These are phyloP conservation scores for Fusarium sp. DNA, from an alignment of 2,329 filamentous ascomycete genomes.

Conservation along the genomic window DNA sequence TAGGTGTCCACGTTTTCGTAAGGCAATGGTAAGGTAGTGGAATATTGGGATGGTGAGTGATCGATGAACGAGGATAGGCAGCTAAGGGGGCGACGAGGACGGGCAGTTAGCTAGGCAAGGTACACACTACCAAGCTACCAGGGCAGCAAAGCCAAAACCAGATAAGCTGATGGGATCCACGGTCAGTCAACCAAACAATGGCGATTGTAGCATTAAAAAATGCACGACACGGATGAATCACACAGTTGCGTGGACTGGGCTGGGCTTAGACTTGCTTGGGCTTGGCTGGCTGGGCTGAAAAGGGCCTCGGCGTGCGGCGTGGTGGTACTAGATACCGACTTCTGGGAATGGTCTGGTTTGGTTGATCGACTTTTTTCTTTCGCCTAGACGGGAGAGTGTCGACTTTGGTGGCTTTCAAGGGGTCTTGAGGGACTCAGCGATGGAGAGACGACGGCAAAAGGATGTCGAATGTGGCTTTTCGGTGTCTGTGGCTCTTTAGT, in stretches of 20 bases:
- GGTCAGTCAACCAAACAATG: slow-evolving; percentile 43
- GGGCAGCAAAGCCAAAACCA: slow-evolving; percentile 27
- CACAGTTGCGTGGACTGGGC: slow-evolving; percentile 28
- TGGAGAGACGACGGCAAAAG: slow-evolving; percentile 11
- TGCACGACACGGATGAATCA: slow-evolving; percentile 38
- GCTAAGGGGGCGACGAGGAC: slow-evolving; percentile 37
- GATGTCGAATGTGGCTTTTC: slow-evolving; percentile 31
- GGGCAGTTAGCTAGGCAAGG: background rate
- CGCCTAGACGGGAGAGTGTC: slow-evolving; percentile 9
- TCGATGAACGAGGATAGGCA: slow-evolving; percentile 31
- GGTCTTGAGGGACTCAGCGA: slow-evolving; percentile 18
- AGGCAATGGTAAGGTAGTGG: slow-evolving; percentile 10
- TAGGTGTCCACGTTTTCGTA: slow-evolving; percentile 40
- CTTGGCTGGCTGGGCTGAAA: slow-evolving; percentile 30
- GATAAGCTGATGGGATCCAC: slow-evolving; percentile 42
- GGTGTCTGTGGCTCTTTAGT: slow-evolving; percentile 31
- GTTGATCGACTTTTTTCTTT: slow-evolving; percentile 28
- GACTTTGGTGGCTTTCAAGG: slow-evolving; percentile 5
- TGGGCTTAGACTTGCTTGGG: slow-evolving; percentile 12
- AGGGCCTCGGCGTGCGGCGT: slow-evolving; percentile 27
- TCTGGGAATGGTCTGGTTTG: slow-evolving; percentile 12
- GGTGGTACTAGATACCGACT: slow-evolving; percentile 21
- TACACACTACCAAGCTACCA: background rate
- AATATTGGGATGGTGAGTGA: slow-evolving; percentile 22
- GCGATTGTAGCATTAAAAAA: slow-evolving; percentile 46